Evolutionary conservation across 2,329 filamentous ascomycete species (phyloP).

Genomic region (Neophaeococcomyces mojaviensis): DNA sequence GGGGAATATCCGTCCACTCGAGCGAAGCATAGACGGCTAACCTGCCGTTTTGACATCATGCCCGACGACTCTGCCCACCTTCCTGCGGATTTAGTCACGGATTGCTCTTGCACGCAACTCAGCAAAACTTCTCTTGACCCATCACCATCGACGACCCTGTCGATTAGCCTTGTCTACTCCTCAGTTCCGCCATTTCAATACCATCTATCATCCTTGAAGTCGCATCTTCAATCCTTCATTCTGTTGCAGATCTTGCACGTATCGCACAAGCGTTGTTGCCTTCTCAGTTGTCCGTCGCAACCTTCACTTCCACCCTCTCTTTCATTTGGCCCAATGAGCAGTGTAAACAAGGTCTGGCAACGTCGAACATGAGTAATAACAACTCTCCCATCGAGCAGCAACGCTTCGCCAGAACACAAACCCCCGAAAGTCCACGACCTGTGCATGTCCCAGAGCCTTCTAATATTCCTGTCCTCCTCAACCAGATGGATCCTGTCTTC

Average conservation of each 20-base stretch:
- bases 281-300: neutral
- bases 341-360: neutral
- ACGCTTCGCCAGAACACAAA: constrained; percentile 58
- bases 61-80: neutral
- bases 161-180: neutral
- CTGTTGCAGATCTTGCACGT: neutral
- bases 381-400: constrained; percentile 21
- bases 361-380: constrained; percentile 19
- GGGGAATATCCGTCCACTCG: neutral
- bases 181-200: neutral
- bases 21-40: neutral
- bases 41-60: neutral
- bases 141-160: constrained; percentile 1
- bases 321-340: constrained; percentile 1
- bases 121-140: neutral
- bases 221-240: neutral
- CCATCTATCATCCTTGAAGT: neutral
- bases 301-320: neutral
- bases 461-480: constrained; percentile 62
- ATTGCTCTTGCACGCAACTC: constrained; percentile 1
- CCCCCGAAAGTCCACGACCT: constrained; percentile 64
- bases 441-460: constrained; percentile 60
- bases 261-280: neutral
- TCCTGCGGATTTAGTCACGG: neutral
- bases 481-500: constrained; percentile 65